Conservation (phyloP, 2,329 filamentous ascomycete genomes). For the Paecilomyces formosus region DNA sequence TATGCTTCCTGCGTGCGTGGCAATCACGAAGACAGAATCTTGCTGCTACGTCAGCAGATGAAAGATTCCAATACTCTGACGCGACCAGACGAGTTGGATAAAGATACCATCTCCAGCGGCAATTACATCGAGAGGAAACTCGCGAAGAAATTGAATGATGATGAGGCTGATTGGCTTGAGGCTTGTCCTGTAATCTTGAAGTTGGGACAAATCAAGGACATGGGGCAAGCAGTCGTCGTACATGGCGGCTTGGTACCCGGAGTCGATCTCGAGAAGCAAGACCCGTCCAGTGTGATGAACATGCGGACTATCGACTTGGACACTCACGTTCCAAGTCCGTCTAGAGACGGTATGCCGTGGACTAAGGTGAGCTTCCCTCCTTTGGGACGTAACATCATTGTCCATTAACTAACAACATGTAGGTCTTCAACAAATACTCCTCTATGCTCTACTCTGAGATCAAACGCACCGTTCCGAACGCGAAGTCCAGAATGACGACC, state of each 20-base stretch:
- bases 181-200: constrained; percentile 70
- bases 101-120: constrained; percentile 22
- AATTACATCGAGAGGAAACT: constrained; percentile 42
- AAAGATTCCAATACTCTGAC: constrained; percentile 16
- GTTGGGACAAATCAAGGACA: constrained; percentile 53
- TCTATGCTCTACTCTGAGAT: constrained; percentile 16
- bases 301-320: constrained; percentile 71
- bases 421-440: constrained; percentile 48
- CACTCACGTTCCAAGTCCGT: constrained; percentile 51
- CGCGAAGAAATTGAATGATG: constrained; percentile 48
- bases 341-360: constrained; percentile 56
- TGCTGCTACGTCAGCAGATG: constrained; percentile 55
- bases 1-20: constrained; percentile 78
- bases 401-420: neutral
- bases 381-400: neutral
- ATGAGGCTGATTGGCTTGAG: constrained; percentile 63
- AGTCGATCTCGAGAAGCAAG: constrained; percentile 59
- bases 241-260: constrained; percentile 81
- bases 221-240: constrained; percentile 65
- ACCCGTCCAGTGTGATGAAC: constrained; percentile 81
- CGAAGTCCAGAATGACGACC: constrained; percentile 44
- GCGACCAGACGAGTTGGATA: constrained; percentile 12
- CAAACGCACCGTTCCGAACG: constrained; percentile 9
- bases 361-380: constrained; percentile 39
- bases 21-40: constrained; percentile 82